Evolutionary conservation across 306 rosid species (phyloP).

Genomic region (Vachellia collinsii): DNA sequence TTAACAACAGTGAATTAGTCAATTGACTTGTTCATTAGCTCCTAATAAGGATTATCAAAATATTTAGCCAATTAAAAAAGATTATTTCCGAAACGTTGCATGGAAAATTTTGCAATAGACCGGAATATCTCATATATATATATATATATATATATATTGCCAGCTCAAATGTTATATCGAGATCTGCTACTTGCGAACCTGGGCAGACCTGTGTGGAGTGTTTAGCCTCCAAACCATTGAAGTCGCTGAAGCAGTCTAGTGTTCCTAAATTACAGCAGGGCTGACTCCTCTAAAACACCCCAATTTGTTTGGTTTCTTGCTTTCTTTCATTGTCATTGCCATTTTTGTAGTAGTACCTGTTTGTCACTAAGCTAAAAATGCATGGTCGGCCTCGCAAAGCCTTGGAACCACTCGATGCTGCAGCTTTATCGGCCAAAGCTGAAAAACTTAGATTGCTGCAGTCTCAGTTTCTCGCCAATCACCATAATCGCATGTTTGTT

Average conservation of each 20-base stretch:
- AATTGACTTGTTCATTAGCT: too few relatives aligned
- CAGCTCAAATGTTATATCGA: neutral
- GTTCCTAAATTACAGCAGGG: neutral
- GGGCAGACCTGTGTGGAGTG: neutral
- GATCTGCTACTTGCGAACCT: neutral
- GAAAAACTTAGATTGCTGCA: constrained; percentile 73
- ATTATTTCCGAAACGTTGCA: neutral
- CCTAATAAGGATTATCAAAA: too few relatives aligned
- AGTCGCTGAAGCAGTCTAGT: neutral
- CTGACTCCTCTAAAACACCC: neutral
- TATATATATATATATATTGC: too few relatives aligned
- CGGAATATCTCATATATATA: too few relatives aligned
- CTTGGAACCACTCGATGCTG: constrained; percentile 65
- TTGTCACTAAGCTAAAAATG: constrained; percentile 46
- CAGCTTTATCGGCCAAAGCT: constrained; percentile 59
- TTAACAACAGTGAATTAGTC: too few relatives aligned
- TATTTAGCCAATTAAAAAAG: too few relatives aligned
- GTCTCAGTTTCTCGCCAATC: constrained; percentile 68
- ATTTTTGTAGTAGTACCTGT: neutral
- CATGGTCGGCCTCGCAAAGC: constrained; percentile 89
- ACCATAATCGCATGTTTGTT: constrained; percentile 54
- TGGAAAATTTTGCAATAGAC: neutral
- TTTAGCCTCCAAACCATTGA: neutral
- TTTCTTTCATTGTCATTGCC: neutral
- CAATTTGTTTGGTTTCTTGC: neutral